These are phyloP conservation scores for Solanum pimpinellifolium DNA, from an alignment of 257 asterid genomes.

Conservation along the genomic window DNA sequence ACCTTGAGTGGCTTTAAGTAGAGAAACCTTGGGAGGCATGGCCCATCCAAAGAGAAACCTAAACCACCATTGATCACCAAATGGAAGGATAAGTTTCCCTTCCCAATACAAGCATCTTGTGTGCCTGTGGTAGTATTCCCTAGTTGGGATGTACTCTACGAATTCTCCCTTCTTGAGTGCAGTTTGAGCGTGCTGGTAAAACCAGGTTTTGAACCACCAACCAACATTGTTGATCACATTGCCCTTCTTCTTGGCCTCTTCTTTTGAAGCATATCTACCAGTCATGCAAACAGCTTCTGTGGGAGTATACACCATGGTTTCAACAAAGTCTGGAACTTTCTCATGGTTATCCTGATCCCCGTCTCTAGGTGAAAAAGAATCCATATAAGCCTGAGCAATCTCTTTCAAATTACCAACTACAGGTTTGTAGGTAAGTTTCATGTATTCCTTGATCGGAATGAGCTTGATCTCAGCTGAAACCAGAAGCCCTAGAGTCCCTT, in stretches of 20 bases:
- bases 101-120: conserved; percentile 96
- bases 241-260: conserved; percentile 85
- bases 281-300: conserved; percentile 81
- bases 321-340: conserved; percentile 86
- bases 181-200: conserved; percentile 93
- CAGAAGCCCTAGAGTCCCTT: conserved; percentile 46
- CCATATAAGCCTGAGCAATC: conserved; percentile 70
- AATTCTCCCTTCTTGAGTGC: conserved; percentile 85
- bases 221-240: conserved; percentile 69
- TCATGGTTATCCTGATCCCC: conserved; percentile 22
- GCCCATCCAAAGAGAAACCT: conserved; percentile 78
- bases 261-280: conserved; percentile 72
- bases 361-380: conserved; percentile 69
- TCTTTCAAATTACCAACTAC: conserved; percentile 62
- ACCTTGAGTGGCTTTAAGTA: conserved; percentile 93
- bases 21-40: conserved; percentile 97
- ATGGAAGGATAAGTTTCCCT: conserved; percentile 94
- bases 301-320: conserved; percentile 69
- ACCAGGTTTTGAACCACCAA: conserved; percentile 98
- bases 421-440: conserved; percentile 83
- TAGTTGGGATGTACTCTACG: conserved; percentile 25
- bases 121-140: conserved; percentile 86
- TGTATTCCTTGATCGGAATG: conserved; percentile 76
- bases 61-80: conserved; percentile 93
- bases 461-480: not conserved